Conservation (phyloP, 148 eudicot genomes). For the Chenopodium suecicum region DNA sequence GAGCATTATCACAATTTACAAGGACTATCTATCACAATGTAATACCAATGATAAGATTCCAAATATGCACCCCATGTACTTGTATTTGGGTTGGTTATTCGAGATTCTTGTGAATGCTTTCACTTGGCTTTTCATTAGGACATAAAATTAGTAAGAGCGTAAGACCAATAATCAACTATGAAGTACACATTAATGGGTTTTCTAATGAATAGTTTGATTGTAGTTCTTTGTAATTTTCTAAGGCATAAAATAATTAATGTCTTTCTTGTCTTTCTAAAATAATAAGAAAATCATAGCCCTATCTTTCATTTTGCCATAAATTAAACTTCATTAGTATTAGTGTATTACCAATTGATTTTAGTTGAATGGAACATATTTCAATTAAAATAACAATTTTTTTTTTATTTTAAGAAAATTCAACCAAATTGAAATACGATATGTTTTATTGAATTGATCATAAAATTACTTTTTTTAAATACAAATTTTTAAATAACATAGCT, state of each 20-base stretch:
- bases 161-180: not conserved
- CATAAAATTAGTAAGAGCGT: too few species aligned
- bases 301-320: not conserved
- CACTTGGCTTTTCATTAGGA: conserved; percentile 2
- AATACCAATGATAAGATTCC: not conserved
- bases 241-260: not conserved
- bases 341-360: too few species aligned
- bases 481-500: too few species aligned
- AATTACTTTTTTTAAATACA: too few species aligned
- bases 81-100: not conserved
- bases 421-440: too few species aligned
- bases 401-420: too few species aligned
- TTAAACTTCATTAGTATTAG: too few species aligned
- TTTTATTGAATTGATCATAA: too few species aligned
- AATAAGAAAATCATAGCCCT: not conserved
- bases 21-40: not conserved
- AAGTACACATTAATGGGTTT: not conserved
- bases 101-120: not conserved
- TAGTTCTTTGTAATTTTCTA: not conserved
- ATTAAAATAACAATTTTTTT: too few species aligned
- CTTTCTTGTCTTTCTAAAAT: not conserved
- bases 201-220: not conserved
- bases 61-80: not conserved
- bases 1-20: not conserved
- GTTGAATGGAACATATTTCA: too few species aligned